Evolutionary conservation across 2,329 filamentous ascomycete genomes (phyloP).

Genomic region (Phaeosphaeriaceae sp.): DNA sequence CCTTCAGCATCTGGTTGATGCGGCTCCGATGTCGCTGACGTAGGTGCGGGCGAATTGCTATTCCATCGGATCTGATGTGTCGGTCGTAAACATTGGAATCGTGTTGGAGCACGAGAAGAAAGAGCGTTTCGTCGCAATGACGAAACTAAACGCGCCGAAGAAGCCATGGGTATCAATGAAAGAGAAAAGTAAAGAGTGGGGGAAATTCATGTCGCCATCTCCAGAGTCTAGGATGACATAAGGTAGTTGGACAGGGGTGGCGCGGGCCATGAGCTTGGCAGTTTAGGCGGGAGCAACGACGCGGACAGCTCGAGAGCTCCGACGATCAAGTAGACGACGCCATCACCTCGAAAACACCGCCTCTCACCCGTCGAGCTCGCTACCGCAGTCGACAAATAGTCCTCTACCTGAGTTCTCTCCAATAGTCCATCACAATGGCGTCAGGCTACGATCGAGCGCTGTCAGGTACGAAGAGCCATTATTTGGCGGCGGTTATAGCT

Average conservation of each 20-base stretch:
- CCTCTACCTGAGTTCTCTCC: background rate
- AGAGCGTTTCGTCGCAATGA: constrained; percentile 42
- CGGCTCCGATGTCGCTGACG: constrained; percentile 52
- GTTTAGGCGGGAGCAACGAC: constrained; percentile 47
- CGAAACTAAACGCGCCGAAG: constrained; percentile 40
- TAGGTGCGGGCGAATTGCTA: constrained; percentile 45
- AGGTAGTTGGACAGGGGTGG: constrained; percentile 20
- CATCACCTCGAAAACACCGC: constrained; percentile 18
- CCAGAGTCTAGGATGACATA: constrained; percentile 36
- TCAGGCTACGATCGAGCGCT: constrained; percentile 99
- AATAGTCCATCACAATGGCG: constrained; percentile 66
- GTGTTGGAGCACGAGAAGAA: constrained; percentile 31
- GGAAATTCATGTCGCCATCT: constrained; percentile 19
- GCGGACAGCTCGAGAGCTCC: constrained; percentile 49
- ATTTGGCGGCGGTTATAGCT: constrained; percentile 28
- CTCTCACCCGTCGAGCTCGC: constrained; percentile 8
- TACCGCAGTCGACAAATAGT: constrained; percentile 2
- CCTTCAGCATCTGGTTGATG: constrained; percentile 47
- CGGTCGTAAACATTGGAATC: constrained; percentile 32
- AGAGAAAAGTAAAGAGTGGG: constrained; percentile 27
- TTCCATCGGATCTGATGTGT: constrained; percentile 46
- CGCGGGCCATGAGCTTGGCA: constrained; percentile 41
- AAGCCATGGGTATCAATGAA: constrained; percentile 40
- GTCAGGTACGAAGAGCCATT: constrained; percentile 74
- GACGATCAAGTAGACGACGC: constrained; percentile 29